phyloP scores from a whole-genome alignment of 225 moss, liverwort and hornwort species.

The Thuidium tamariscinum region DNA sequence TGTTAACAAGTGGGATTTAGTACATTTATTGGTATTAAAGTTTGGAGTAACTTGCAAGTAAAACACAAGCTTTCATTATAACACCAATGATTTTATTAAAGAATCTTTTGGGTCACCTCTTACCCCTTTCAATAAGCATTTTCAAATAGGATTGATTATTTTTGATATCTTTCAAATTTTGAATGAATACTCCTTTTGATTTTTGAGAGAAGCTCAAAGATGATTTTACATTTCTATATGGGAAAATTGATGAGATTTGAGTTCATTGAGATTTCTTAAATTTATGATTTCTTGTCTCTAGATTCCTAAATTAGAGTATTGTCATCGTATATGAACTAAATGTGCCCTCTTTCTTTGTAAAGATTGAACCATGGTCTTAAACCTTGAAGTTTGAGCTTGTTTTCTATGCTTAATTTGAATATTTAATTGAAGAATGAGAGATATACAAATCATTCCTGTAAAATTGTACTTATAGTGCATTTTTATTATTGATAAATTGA shows the following conservation, averaged over 20 bases:
- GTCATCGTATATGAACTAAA: neutral
- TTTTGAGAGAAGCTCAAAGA: neutral
- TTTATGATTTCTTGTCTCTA: neutral
- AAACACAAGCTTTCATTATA: too few species aligned
- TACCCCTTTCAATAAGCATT: too few species aligned
- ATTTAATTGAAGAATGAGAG: neutral
- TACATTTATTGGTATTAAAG: too few species aligned
- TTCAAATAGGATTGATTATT: too few species aligned
- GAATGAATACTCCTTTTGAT: too few species aligned
- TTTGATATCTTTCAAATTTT: too few species aligned
- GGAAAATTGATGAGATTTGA: neutral
- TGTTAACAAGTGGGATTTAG: too few species aligned
- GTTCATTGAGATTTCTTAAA: neutral
- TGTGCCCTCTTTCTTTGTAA: neutral
- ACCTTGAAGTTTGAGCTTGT: neutral
- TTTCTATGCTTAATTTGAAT: fast-evolving
- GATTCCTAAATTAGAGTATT: neutral
- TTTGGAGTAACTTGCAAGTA: too few species aligned
- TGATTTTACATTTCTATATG: neutral
- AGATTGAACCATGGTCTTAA: neutral
- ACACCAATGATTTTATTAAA: too few species aligned
- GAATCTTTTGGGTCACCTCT: too few species aligned
- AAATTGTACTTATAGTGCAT: fast-evolving
- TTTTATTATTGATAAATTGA: neutral
- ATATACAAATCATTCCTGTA: fast-evolving